Conservation (phyloP, 2,329 filamentous ascomycete genomes). For the Colletotrichum acutatum region DNA sequence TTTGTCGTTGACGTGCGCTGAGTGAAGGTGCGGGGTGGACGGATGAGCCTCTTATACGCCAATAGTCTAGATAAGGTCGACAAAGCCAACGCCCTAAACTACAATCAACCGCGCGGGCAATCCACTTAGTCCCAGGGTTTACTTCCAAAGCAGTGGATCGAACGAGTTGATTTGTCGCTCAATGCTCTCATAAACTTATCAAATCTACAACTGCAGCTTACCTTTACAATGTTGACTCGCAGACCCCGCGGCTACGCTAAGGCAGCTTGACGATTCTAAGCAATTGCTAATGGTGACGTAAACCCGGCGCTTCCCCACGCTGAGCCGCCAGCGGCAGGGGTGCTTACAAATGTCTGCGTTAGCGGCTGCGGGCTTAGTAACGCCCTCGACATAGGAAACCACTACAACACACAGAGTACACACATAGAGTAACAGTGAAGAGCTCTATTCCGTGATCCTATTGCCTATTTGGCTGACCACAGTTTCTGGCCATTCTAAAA, state of each 20-base stretch:
- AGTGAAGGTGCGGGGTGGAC: neutral
- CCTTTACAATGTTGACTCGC: neutral
- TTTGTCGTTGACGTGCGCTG: neutral
- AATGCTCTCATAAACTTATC: neutral
- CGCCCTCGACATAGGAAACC: too few species aligned
- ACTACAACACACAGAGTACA: too few species aligned
- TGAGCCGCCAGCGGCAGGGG: neutral
- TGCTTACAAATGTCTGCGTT: slow-evolving; percentile 31
- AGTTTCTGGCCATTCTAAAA: neutral
- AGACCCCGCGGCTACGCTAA: neutral
- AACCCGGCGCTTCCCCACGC: slow-evolving; percentile 30
- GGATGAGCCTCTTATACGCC: neutral
- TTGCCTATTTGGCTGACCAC: neutral
- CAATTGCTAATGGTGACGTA: slow-evolving; percentile 50
- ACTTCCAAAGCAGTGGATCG: neutral
- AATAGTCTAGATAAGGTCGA: neutral
- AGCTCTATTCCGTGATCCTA: slow-evolving; percentile 9
- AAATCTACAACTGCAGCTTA: neutral
- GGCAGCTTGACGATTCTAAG: slow-evolving; percentile 12
- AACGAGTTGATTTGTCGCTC: neutral
- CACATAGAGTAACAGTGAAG: neutral
- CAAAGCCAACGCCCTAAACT: neutral
- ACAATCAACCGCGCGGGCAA: neutral
- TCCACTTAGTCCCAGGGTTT: neutral
- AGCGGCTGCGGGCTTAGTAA: slow-evolving; percentile 11